These are phyloP conservation scores for Phytomonas francai DNA, from an alignment of 208 protist species.

Conservation along the genomic window DNA sequence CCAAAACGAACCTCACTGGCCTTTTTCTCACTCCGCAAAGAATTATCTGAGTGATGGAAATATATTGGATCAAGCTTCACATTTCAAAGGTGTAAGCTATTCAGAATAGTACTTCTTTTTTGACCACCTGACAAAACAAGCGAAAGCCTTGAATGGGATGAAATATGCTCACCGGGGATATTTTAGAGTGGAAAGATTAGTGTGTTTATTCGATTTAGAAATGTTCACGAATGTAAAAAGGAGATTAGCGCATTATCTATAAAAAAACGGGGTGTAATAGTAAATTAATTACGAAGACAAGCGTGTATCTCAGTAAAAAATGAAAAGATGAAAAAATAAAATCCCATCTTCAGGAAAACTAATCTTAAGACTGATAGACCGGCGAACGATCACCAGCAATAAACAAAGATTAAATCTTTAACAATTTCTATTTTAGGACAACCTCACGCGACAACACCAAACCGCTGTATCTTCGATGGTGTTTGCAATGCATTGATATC, in stretches of 20 bases:
- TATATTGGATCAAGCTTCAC: too few species aligned
- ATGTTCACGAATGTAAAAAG: background rate
- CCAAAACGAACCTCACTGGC: background rate
- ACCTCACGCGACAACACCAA: background rate
- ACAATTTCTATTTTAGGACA: background rate
- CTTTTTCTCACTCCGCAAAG: too few species aligned
- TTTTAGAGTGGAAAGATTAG: background rate
- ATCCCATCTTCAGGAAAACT: background rate
- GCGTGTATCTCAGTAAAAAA: background rate
- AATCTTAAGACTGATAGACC: background rate
- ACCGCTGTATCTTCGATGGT: constrained; percentile 33
- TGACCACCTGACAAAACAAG: background rate
- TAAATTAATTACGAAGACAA: background rate
- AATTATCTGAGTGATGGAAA: too few species aligned
- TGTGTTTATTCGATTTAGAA: background rate
- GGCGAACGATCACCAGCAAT: background rate
- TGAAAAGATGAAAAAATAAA: background rate
- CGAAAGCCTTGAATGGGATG: background rate
- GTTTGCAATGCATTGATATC: constrained; percentile 40
- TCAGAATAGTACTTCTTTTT: too few species aligned
- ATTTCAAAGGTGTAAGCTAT: too few species aligned
- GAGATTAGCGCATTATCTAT: background rate
- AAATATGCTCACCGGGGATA: background rate
- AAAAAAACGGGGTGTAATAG: background rate
- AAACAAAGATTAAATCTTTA: background rate